Conservation (phyloP, 1,139 yeast species). For the Yamadazyma triangularis region DNA sequence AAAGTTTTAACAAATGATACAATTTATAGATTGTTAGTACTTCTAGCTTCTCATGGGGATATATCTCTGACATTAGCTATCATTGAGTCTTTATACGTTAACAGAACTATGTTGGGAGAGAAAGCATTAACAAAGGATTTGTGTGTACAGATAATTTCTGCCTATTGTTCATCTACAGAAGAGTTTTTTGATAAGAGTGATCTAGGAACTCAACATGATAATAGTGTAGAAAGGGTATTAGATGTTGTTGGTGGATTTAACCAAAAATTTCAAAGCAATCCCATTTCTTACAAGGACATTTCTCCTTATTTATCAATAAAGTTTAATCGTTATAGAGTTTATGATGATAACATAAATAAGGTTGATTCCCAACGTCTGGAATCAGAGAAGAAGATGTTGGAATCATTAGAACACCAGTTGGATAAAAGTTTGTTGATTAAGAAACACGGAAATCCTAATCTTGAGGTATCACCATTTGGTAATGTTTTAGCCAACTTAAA, state of each 20-base stretch:
- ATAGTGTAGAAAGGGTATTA: conserved; percentile 24
- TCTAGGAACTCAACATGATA: conserved; percentile 13
- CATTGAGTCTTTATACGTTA: conserved; percentile 36
- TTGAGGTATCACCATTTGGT: conserved; percentile 22
- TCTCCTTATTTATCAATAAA: conserved; percentile 26
- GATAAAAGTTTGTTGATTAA: neutral
- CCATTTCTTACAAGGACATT: conserved; percentile 25
- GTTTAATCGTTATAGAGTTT: conserved; percentile 21
- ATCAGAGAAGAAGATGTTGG: no score
- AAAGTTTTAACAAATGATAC: conserved; percentile 5
- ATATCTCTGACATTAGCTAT: conserved; percentile 29
- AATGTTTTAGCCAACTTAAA: conserved; percentile 29
- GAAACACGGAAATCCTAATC: conserved; percentile 18
- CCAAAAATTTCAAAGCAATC: conserved; percentile 9
- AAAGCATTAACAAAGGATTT: conserved; percentile 30
- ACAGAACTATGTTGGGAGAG: conserved; percentile 28
- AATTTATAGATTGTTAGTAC: conserved; percentile 22
- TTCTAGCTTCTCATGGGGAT: conserved; percentile 36
- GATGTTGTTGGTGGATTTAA: conserved; percentile 29
- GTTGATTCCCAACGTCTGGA: neutral
- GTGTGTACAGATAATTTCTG: conserved; percentile 29
- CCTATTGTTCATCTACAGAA: conserved; percentile 25
- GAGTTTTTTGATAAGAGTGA: conserved; percentile 1
- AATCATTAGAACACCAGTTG: conserved; percentile 4
- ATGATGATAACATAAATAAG: conserved; percentile 21